Evolutionary conservation across 179 eudicot genomes (phyloP).

Genomic region (Actinidia polygama): DNA sequence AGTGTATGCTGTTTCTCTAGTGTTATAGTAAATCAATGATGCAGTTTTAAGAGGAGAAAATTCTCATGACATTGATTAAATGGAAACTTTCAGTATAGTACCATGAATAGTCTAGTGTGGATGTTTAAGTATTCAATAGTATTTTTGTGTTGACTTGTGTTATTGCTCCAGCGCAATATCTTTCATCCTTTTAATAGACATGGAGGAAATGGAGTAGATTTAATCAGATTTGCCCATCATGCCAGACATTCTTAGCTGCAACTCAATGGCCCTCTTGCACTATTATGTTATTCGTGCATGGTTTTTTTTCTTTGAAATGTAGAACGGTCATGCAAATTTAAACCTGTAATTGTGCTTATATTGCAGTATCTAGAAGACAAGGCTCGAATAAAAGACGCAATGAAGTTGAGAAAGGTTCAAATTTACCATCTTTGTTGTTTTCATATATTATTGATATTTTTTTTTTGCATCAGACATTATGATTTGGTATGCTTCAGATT

Average conservation of each 20-base stretch:
- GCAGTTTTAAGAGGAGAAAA: no score
- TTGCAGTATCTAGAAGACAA: conserved; percentile 85
- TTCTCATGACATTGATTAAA: no score
- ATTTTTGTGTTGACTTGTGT: background rate
- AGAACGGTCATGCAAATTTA: background rate
- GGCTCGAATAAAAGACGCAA: conserved; percentile 70
- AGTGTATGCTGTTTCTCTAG: no score
- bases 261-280: background rate
- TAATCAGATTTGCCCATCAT: background rate
- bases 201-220: background rate
- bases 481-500: conserved; percentile 49
- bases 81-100: background rate
- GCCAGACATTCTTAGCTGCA: background rate
- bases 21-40: no score
- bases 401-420: conserved; percentile 73
- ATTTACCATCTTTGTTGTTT: background rate
- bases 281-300: background rate
- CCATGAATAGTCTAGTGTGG: background rate
- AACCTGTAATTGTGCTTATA: conserved; percentile 7
- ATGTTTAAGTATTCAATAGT: background rate
- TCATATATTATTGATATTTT: background rate
- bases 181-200: background rate
- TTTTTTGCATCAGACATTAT: conserved; percentile 10
- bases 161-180: background rate
- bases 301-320: background rate